These are phyloP conservation scores for Immersiella caudata DNA, from an alignment of 495 filamentous ascomycete genomes.

Conservation along the genomic window DNA sequence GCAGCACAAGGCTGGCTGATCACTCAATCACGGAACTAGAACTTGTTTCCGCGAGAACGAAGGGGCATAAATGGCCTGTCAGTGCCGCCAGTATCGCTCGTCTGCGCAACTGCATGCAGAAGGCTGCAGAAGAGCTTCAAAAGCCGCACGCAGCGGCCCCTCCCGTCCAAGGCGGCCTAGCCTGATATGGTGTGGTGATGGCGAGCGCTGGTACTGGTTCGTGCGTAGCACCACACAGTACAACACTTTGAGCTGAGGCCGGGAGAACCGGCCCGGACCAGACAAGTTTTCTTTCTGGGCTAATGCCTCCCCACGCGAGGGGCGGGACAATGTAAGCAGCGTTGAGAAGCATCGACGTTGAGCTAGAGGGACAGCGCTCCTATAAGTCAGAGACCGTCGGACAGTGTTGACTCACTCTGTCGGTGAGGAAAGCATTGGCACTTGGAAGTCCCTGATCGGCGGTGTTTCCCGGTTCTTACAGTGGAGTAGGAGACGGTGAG, in stretches of 20 bases:
- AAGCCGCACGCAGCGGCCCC: background rate
- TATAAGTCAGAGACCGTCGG: background rate
- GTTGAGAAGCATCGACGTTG: conserved; percentile 5
- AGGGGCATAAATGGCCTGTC: background rate
- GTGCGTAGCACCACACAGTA: background rate
- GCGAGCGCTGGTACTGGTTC: background rate
- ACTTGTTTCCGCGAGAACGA: background rate
- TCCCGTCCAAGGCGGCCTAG: background rate
- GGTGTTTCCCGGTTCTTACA: background rate
- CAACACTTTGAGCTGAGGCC: conserved; percentile 7
- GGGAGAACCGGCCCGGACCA: background rate
- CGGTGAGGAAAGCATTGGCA: conserved; percentile 16
- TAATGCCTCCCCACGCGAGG: background rate
- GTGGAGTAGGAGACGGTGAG: background rate
- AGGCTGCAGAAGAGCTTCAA: background rate
- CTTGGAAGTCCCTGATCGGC: background rate
- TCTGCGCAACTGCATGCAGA: background rate
- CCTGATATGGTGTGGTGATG: conserved; percentile 3
- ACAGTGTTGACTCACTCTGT: conserved; percentile 21
- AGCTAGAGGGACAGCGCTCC: background rate
- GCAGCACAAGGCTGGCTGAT: background rate
- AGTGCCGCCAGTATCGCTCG: background rate
- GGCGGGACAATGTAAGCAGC: background rate
- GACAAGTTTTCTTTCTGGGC: background rate
- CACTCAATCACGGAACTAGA: background rate